Conservation (phyloP, 106 monocot genomes). For the Chionographis japonica region DNA sequence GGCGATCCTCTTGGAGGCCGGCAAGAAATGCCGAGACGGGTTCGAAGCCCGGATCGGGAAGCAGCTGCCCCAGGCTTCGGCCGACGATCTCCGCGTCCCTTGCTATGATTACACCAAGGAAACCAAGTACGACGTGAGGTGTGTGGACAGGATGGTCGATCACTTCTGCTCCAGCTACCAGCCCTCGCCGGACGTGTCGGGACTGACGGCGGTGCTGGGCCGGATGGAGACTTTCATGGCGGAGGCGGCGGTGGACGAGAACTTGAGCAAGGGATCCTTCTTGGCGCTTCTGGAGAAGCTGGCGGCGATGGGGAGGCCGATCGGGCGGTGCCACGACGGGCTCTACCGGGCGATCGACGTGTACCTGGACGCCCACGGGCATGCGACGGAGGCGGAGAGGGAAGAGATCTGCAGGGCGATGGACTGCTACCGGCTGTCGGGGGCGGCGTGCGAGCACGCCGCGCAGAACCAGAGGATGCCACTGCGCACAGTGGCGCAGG, state of each 20-base stretch:
- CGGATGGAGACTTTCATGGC: slow-evolving; percentile 23
- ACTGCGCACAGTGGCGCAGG: slow-evolving; percentile 23
- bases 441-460: slow-evolving; percentile 37
- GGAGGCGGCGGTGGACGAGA: slow-evolving; percentile 18
- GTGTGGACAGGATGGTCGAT: slow-evolving; percentile 19
- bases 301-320: slow-evolving; percentile 3
- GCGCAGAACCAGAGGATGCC: slow-evolving; percentile 35
- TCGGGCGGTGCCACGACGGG: slow-evolving; percentile 14
- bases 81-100: slow-evolving; percentile 27
- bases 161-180: slow-evolving; percentile 7
- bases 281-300: slow-evolving; percentile 17
- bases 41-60: slow-evolving; percentile 27
- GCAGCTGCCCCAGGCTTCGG: slow-evolving; percentile 23
- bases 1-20: slow-evolving; percentile 18
- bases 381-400: slow-evolving; percentile 41
- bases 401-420: slow-evolving; percentile 34
- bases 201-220: slow-evolving; percentile 13
- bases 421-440: slow-evolving; percentile 20
- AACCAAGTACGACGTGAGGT: slow-evolving; percentile 21
- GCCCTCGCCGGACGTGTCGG: background rate
- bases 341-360: slow-evolving; percentile 37
- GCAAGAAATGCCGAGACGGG: slow-evolving; percentile 14
- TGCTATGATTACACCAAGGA: slow-evolving; percentile 23
- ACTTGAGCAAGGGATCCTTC: slow-evolving; percentile 30
- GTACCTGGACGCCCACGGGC: slow-evolving; percentile 26